Conservation (phyloP, 1,139 yeast species). For the Debaryomyces fabryi region DNA sequence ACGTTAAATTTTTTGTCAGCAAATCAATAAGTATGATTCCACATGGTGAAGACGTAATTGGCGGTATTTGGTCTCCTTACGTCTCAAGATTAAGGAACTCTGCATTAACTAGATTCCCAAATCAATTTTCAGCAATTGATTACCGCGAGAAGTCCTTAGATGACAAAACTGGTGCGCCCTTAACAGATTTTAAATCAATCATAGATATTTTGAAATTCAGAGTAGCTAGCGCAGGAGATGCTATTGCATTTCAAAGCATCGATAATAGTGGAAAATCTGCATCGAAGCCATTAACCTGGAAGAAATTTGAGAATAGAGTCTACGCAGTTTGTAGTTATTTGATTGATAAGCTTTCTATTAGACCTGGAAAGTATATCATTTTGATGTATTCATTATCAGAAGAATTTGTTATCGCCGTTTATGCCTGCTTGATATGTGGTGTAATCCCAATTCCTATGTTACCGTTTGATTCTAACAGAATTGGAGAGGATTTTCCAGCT, state of each 20-base stretch:
- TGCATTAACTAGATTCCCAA: slow-evolving; percentile 43
- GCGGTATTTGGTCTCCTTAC: slow-evolving; percentile 85
- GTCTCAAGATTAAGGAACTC: slow-evolving; percentile 61
- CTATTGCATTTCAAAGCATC: slow-evolving; percentile 75
- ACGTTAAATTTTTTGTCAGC: slow-evolving; percentile 76
- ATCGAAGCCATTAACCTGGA: slow-evolving; percentile 73
- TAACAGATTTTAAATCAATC: slow-evolving; percentile 73
- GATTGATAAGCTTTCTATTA: slow-evolving; percentile 53
- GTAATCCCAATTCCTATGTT: slow-evolving; percentile 78
- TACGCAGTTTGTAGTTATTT: slow-evolving; percentile 69
- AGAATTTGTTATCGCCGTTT: slow-evolving; percentile 79
- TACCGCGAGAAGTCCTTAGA: slow-evolving; percentile 74
- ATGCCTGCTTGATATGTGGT: slow-evolving; percentile 86
- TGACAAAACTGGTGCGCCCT: slow-evolving; percentile 71
- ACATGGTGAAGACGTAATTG: slow-evolving; percentile 75
- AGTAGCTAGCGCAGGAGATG: slow-evolving; percentile 73
- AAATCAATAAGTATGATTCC: slow-evolving; percentile 71
- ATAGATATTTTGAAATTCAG: slow-evolving; percentile 80
- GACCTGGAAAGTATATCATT: slow-evolving; percentile 72
- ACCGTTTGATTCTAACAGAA: slow-evolving; percentile 69
- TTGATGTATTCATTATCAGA: slow-evolving; percentile 87
- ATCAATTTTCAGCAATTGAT: slow-evolving; percentile 76
- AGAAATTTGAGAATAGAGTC: slow-evolving; percentile 74
- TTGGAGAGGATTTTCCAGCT: slow-evolving; percentile 76
- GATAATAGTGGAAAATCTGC: slow-evolving; percentile 55